A percentile compares a stretch with the other conserved stretches of the same genome.
phyloP scores from a whole-genome alignment of 2,329 filamentous ascomycete species.

The Elsinoe australis region DNA sequence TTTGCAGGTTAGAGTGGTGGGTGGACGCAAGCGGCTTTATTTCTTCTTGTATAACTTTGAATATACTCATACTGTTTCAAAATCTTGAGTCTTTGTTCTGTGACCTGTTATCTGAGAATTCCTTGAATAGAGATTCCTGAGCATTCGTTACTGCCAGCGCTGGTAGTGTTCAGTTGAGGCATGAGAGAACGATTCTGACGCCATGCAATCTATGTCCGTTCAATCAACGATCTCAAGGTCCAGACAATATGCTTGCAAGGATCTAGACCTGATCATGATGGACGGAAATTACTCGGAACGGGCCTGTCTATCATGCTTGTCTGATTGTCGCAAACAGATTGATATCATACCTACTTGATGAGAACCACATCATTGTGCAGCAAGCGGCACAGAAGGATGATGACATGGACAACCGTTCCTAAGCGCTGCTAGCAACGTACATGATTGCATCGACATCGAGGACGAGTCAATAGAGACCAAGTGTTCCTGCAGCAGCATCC shows the following conservation, averaged over 20 bases:
- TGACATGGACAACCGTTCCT: conserved; percentile 4
- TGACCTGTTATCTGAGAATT: no score
- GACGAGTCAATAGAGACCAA: no score
- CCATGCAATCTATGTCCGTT: neutral
- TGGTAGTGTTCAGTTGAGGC: no score
- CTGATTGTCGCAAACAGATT: neutral
- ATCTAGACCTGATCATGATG: no score
- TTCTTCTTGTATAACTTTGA: conserved; percentile 10
- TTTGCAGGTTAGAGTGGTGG: conserved; percentile 5
- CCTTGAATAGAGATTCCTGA: no score
- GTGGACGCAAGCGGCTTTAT: neutral
- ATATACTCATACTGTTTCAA: no score
- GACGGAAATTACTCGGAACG: no score
- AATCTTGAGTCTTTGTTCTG: no score
- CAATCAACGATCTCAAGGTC: neutral
- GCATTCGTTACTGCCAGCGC: no score
- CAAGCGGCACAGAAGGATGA: neutral
- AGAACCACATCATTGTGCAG: neutral
- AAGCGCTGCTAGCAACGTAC: conserved; percentile 1
- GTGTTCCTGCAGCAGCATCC: conserved; percentile 12
- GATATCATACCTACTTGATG: neutral
- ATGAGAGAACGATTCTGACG: no score
- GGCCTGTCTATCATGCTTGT: conserved; percentile 3
- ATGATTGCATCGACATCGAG: no score
- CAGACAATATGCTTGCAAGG: neutral